A percentile compares a stretch with the other conserved stretches of the same genome.
Evolutionary conservation across 1,139 yeast genomes (phyloP).

Genomic region (Geotrichum aggregatum): DNA sequence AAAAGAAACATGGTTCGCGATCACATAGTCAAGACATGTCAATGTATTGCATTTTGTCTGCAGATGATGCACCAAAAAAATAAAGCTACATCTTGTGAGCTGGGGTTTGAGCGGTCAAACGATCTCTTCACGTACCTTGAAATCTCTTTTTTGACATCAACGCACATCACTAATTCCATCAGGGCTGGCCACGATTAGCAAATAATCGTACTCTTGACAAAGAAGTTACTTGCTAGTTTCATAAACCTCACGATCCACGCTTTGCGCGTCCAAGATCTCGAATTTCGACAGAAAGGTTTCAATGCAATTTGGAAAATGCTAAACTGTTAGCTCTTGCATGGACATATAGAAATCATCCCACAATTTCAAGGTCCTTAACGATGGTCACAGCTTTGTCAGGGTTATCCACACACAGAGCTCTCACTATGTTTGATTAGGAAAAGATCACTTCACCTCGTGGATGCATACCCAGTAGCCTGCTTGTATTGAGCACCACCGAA

Average conservation of each 20-base stretch:
- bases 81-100: slow-evolving; percentile 12
- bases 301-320: slow-evolving; percentile 20
- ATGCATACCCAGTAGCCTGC: slow-evolving; percentile 16
- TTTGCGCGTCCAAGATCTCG: slow-evolving; percentile 21
- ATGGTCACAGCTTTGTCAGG: slow-evolving; percentile 20
- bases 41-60: slow-evolving; percentile 20
- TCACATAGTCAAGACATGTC: slow-evolving; percentile 20
- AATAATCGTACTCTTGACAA: neutral
- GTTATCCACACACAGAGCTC: slow-evolving; percentile 18
- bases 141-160: slow-evolving; percentile 18
- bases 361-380: slow-evolving; percentile 22
- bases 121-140: slow-evolving; percentile 13
- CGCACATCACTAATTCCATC: slow-evolving; percentile 21
- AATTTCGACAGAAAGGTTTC: slow-evolving; percentile 22
- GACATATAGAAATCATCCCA: neutral
- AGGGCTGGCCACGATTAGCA: slow-evolving; percentile 6
- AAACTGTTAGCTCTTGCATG: slow-evolving; percentile 4
- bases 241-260: slow-evolving; percentile 13
- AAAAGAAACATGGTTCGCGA: slow-evolving; percentile 17
- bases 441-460: neutral
- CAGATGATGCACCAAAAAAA: slow-evolving; percentile 21
- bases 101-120: neutral
- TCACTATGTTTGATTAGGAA: slow-evolving; percentile 10
- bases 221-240: slow-evolving; percentile 13
- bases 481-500: slow-evolving; percentile 13